Conservation (phyloP, 2,329 filamentous ascomycete species). For the Exophiala spinifera region DNA sequence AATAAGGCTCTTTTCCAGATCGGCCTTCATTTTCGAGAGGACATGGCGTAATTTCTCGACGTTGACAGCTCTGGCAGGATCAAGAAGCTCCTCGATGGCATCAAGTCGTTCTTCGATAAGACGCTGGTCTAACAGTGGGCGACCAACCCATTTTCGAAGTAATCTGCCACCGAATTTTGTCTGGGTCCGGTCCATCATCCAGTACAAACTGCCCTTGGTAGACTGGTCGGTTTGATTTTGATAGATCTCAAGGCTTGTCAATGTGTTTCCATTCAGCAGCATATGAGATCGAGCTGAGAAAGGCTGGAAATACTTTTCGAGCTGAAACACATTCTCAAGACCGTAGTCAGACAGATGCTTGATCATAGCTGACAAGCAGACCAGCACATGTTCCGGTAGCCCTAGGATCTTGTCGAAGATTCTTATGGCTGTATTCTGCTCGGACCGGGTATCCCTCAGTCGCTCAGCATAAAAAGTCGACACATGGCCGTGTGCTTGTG, state of each 20-base stretch:
- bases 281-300: slow-evolving; percentile 94
- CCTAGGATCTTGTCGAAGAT: slow-evolving; percentile 83
- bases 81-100: slow-evolving; percentile 81
- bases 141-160: slow-evolving; percentile 90
- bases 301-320: slow-evolving; percentile 95
- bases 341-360: slow-evolving; percentile 87
- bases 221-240: slow-evolving; percentile 87
- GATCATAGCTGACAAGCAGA: slow-evolving; percentile 96
- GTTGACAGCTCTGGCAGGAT: slow-evolving; percentile 61
- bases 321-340: slow-evolving; percentile 88
- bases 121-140: slow-evolving; percentile 74
- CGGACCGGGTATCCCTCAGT: slow-evolving; percentile 59
- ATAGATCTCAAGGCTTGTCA: slow-evolving; percentile 93
- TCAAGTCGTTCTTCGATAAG: slow-evolving; percentile 73
- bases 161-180: slow-evolving; percentile 86
- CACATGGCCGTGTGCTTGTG: slow-evolving; percentile 83
- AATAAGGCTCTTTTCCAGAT: slow-evolving; percentile 89
- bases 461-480: slow-evolving; percentile 89
- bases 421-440: slow-evolving; percentile 57
- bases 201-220: slow-evolving; percentile 85
- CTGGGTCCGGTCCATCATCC: slow-evolving; percentile 88
- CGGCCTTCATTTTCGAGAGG: slow-evolving; percentile 67
- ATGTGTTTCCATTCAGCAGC: slow-evolving; percentile 90
- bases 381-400: slow-evolving; percentile 78
- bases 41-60: slow-evolving; percentile 73